Evolutionary conservation across 805 yeast species (phyloP), one percentile per base, ranked within the genome.

Genomic region (Tetrapisispora nanseiensis): DNA sequence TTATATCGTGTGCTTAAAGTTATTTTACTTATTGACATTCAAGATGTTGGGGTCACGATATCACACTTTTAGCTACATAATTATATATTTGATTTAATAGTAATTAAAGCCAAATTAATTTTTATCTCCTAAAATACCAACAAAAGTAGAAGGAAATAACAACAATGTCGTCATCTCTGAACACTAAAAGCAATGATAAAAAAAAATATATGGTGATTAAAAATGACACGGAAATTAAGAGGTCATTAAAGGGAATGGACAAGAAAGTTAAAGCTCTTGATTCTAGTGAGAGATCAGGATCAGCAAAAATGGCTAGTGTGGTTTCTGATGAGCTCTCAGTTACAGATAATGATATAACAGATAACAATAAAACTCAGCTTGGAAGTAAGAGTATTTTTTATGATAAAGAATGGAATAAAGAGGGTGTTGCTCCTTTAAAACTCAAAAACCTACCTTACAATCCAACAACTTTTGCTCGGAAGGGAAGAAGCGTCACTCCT

Each of bases 341-440:
- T 24, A 16, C 10, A 16, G 18, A 9, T 21, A 16, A 32, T 11
- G 13, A 19, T 12, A 20, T 3, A 4, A 35, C 20, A 3, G 8
- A 24, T 15, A 21, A n/a, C 16, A 23, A 30, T 11, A 16, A 19
- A 19, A 12, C 6, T 3, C 22, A n/a, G n/a, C n/a, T 30, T 4
- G 31, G 27, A 11, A 29, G 20, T 23, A 60, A 67, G 30, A 77
- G 84, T 7, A 65, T 78, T 1, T 80, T 73, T 53, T 78, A 75
- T 57, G 81, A 80, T 50, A 78, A 80, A 4, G 84, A 80, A 46
- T 70, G 82, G 64, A 80, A 80, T 46, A 78, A 81, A 2, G 52
- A 69, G 5, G 86, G 86, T 0, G 59, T 52, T 37, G 74, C 78
- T 0, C 82, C 83, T 0, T 40, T 46, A 4, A 51, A 60, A 15